These are phyloP conservation scores for Leishmania tropica DNA, from an alignment of 208 protist species.

Conservation along the genomic window DNA sequence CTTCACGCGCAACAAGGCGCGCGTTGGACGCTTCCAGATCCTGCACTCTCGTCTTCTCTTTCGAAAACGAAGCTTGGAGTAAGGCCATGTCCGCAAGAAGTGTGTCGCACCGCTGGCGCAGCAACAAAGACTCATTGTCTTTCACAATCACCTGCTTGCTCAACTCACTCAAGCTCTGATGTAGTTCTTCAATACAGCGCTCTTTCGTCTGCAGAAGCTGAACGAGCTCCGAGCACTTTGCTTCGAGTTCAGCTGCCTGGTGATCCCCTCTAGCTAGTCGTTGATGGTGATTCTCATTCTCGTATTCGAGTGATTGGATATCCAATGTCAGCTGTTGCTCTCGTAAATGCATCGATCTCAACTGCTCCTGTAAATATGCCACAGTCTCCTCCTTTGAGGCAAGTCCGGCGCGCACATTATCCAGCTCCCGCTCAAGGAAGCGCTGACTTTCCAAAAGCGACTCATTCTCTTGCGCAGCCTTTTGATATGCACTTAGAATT, in stretches of 20 bases:
- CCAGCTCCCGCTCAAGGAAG: constrained; percentile 72
- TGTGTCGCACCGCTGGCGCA: constrained; percentile 64
- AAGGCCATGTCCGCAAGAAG: constrained; percentile 53
- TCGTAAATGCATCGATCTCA: constrained; percentile 61
- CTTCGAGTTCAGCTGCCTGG: constrained; percentile 40
- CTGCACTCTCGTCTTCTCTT: constrained; percentile 39
- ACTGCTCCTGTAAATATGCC: constrained; percentile 75
- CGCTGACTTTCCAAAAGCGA: constrained; percentile 49
- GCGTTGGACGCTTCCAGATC: constrained; percentile 79
- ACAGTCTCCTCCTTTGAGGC: constrained; percentile 77
- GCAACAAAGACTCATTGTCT: constrained; percentile 76
- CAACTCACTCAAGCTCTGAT: constrained; percentile 78
- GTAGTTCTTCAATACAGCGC: constrained; percentile 65
- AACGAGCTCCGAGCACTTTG: constrained; percentile 49
- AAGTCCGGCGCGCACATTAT: constrained; percentile 62
- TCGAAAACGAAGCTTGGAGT: constrained; percentile 37
- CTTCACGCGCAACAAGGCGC: constrained; percentile 60
- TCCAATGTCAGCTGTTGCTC: constrained; percentile 85
- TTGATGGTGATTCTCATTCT: constrained; percentile 77
- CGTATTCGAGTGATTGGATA: constrained; percentile 81
- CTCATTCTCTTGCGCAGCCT: constrained; percentile 66
- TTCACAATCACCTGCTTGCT: constrained; percentile 82
- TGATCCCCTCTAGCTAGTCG: constrained; percentile 57
- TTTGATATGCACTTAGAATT: constrained; percentile 77
- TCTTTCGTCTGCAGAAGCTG: constrained; percentile 64